Evolutionary conservation across 805 yeast genomes (phyloP).

Genomic region (Ogataea degrootiae): DNA sequence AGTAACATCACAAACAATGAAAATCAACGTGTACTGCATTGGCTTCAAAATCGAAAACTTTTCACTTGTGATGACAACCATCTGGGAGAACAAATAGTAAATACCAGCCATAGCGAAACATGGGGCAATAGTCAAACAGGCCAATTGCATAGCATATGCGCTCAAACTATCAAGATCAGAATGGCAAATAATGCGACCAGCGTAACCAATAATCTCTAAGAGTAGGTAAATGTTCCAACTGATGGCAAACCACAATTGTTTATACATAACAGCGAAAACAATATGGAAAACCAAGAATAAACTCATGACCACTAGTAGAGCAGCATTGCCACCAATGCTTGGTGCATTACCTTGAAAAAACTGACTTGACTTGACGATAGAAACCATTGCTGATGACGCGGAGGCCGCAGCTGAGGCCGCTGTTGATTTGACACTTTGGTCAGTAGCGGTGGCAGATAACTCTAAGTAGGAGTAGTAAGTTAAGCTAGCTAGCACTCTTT

Average conservation of each 20-base stretch:
- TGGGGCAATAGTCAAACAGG: constrained; percentile 66
- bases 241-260: constrained; percentile 57
- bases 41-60: constrained; percentile 45
- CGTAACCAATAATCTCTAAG: constrained; percentile 61
- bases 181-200: constrained; percentile 47
- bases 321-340: constrained; percentile 46
- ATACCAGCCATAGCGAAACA: constrained; percentile 76
- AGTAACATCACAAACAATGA: constrained; percentile 55
- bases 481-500: too few relatives aligned
- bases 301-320: constrained; percentile 49
- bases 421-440: not conserved
- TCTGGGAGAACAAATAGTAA: constrained; percentile 59
- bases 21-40: constrained; percentile 51
- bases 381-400: constrained; percentile 19
- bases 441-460: not conserved
- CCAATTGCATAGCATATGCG: constrained; percentile 53
- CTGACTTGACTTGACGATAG: constrained; percentile 17
- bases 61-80: constrained; percentile 54
- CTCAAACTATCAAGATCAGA: constrained; percentile 25
- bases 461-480: too few relatives aligned
- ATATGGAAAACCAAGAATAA: constrained; percentile 38
- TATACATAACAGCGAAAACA: constrained; percentile 35
- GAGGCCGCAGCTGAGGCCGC: constrained; percentile 1
- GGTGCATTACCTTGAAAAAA: constrained; percentile 40
- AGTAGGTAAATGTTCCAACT: constrained; percentile 51